phyloP scores from a whole-genome alignment of 805 yeast species.

The Yamadazyma paraphyllophila region DNA sequence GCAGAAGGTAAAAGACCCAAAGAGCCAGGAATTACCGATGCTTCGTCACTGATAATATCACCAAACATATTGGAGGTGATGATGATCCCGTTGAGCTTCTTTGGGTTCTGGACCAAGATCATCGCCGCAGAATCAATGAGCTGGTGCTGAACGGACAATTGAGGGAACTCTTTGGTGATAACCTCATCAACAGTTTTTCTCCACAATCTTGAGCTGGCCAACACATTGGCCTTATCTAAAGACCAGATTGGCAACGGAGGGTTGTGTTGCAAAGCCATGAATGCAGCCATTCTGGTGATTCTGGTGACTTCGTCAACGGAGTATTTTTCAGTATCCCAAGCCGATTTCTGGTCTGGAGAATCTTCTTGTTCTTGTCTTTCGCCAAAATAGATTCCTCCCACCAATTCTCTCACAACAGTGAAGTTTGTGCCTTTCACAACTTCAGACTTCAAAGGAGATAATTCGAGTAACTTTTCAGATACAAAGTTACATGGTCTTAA shows the following conservation, averaged over 20 bases:
- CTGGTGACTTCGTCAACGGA: constrained; percentile 90
- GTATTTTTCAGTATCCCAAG: constrained; percentile 92
- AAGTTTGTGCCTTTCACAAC: constrained; percentile 89
- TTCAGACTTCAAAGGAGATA: constrained; percentile 85
- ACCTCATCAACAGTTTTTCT: constrained; percentile 87
- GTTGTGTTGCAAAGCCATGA: constrained; percentile 84
- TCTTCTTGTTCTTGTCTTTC: constrained; percentile 92
- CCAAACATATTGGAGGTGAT: constrained; percentile 97
- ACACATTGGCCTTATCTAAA: constrained; percentile 94
- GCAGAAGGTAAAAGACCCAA: constrained; percentile 95
- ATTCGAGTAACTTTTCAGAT: constrained; percentile 74
- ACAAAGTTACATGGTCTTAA: constrained; percentile 95
- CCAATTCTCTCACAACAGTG: constrained; percentile 91
- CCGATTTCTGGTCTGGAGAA: constrained; percentile 57
- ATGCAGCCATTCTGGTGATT: constrained; percentile 98
- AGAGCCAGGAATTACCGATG: constrained; percentile 97
- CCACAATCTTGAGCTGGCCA: constrained; percentile 96
- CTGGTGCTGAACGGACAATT: constrained; percentile 83
- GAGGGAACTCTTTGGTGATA: constrained; percentile 86
- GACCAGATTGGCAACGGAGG: constrained; percentile 98
- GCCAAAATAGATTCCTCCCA: constrained; percentile 98
- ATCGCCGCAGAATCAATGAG: constrained; percentile 98
- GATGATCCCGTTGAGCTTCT: constrained; percentile 86
- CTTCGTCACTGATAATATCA: constrained; percentile 96
- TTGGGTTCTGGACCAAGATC: constrained; percentile 91